These are phyloP conservation scores for Dothideomycetidae sp. DNA, from an alignment of 2,329 filamentous ascomycete species.

Conservation along the genomic window DNA sequence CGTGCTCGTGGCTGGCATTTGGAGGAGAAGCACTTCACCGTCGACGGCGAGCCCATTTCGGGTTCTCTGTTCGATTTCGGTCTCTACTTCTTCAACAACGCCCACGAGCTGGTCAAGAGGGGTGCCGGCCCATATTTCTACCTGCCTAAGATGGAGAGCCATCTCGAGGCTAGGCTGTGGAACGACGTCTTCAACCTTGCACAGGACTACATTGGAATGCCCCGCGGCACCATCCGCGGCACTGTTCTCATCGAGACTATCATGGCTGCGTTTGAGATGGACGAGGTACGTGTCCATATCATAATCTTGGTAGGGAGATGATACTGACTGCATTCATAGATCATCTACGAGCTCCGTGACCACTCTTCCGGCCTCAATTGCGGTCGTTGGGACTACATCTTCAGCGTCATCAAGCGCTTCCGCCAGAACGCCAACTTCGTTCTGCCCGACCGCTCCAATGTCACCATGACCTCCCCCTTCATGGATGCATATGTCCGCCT, in stretches of 20 bases:
- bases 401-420: conserved; percentile 99
- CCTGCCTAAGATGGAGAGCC: conserved; percentile 94
- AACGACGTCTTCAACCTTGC: conserved; percentile 95
- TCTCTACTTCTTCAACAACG: conserved; percentile 98
- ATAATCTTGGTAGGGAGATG: no score
- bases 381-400: conserved; percentile 99
- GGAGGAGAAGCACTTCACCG: conserved; percentile 93
- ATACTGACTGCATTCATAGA: no score
- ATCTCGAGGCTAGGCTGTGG: conserved; percentile 93
- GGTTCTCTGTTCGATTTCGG: conserved; percentile 92
- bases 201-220: conserved; percentile 85
- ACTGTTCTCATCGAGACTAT: conserved; percentile 98
- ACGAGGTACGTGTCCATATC: conserved; percentile 56
- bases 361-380: conserved; percentile 96
- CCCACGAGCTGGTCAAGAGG: conserved; percentile 67
- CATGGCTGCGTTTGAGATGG: conserved; percentile 96
- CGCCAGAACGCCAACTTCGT: conserved; percentile 86
- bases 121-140: conserved; percentile 95
- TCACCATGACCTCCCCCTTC: conserved; percentile 97
- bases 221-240: conserved; percentile 79
- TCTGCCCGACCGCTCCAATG: conserved; percentile 74
- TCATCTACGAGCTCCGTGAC: conserved; percentile 96
- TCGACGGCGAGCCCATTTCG: conserved; percentile 89
- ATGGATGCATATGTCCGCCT: conserved; percentile 97
- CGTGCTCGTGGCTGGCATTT: conserved; percentile 95